These are phyloP conservation scores for Lentinula sp. DNA, from an alignment of 768 basidiomycete genomes.

Conservation along the genomic window DNA sequence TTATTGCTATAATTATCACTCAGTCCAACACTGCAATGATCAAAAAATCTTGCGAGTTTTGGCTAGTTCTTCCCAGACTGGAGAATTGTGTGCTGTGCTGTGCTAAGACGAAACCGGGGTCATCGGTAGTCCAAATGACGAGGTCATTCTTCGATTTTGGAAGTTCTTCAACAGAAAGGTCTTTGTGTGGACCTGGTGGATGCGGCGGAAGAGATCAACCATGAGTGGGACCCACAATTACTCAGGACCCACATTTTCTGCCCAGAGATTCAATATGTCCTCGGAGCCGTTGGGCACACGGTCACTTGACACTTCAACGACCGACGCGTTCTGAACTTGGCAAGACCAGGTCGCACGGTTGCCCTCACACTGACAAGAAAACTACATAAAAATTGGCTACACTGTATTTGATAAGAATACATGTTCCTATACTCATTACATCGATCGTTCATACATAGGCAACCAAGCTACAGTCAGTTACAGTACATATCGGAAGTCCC, in stretches of 20 bases:
- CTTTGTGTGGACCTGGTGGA: not conserved
- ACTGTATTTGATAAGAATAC: not conserved
- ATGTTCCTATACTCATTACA: not conserved
- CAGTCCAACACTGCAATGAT: not conserved
- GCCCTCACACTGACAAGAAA: too few species aligned
- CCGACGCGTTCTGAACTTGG: not conserved
- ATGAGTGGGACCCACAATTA: not conserved
- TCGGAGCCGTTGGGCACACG: not conserved
- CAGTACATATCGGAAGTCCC: conserved; percentile 68
- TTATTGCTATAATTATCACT: not conserved
- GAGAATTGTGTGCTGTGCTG: not conserved
- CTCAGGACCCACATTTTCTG: too few species aligned
- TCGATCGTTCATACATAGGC: too few species aligned
- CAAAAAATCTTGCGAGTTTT: not conserved
- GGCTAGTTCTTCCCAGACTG: not conserved
- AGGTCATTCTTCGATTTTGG: not conserved
- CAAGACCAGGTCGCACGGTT: too few species aligned
- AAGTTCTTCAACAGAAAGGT: not conserved
- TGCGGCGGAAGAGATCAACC: not conserved
- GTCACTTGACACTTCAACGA: not conserved
- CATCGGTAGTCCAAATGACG: not conserved
- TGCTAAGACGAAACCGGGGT: not conserved
- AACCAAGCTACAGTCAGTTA: conserved; percentile 16
- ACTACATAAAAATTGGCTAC: too few species aligned
- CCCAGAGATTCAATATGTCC: not conserved